Evolutionary conservation across 352 stramenopile species (phyloP), one percentile per base, ranked within the genome.

Genomic region (Globisporangium sylvaticum): DNA sequence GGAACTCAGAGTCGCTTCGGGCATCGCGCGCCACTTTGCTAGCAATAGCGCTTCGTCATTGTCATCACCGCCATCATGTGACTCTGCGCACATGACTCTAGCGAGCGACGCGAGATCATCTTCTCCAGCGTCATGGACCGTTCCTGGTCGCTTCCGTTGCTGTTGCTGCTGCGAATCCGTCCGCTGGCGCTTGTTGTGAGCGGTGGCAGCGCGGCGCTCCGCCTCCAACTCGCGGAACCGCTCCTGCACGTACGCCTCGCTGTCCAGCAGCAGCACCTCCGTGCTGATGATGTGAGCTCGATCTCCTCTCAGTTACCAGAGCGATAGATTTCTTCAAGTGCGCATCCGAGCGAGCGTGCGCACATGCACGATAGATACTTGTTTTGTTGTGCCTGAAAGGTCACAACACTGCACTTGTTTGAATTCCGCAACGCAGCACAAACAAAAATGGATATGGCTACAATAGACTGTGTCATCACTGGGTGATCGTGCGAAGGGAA

Each of bases 241-340:
- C 44, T 83, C 76, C 24, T 70, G 58, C n/a, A 92, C 78, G 64
- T 83, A 91, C 62, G 56, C 69, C 1, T 56, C 58, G 42, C 86
- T 76, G 14, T 62, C 63, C 9, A 89, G 71, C 18, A 80, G 71
- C 63, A 89, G 73, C 64, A 79, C 85, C 71, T 91, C 83, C 85
- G 90, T 91, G 22, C 25, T n/a, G 25, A 6, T 14, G 24, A 37
- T 5, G 52, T 42, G 34, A 14, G 12, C 34, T 42, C 34, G 9
- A 8, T 37, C 31, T 37, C 31, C 31, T 37, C 31, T 34, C 31
- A 12, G 31, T 37, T 37, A 12, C 10, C 31, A 12, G 6, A 12
- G 31, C 31, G 31, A 3, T 8, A 12, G 31, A 37, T 37, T 7
- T 1, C 9, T 34, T 4, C 31, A 34, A 34, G 31, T 34, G 31